Percentiles rank a stretch among this genome's conserved stretches.
These are phyloP conservation scores for Cytidiella melzeri DNA, from an alignment of 768 basidiomycete species.

Conservation along the genomic window DNA sequence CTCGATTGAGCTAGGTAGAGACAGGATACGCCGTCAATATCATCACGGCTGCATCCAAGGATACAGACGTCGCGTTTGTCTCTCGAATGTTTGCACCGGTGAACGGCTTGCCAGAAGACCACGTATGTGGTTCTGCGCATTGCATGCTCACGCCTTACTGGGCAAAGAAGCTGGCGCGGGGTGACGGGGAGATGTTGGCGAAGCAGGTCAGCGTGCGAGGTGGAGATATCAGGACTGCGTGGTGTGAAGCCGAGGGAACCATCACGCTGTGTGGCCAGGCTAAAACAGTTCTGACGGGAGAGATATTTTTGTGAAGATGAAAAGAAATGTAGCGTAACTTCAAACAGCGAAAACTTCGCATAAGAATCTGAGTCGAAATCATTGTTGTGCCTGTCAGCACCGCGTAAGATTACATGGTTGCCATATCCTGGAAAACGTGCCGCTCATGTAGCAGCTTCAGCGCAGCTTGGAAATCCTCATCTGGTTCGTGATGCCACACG, in stretches of 20 bases:
- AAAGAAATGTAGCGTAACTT: background rate
- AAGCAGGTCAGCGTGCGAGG: slow-evolving; percentile 48
- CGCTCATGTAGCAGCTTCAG: slow-evolving; percentile 19
- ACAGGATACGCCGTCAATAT: slow-evolving; percentile 28
- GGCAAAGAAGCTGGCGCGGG: slow-evolving; percentile 28
- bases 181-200: slow-evolving; percentile 33
- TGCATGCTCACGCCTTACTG: slow-evolving; percentile 45
- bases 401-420: too few relatives aligned
- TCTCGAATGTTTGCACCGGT: slow-evolving; percentile 47
- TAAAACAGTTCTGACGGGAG: background rate
- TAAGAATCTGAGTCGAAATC: too few relatives aligned
- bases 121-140: slow-evolving; percentile 53
- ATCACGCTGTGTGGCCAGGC: slow-evolving; percentile 3
- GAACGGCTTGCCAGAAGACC: slow-evolving; percentile 36
- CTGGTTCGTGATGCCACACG: slow-evolving; percentile 42
- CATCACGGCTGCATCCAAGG: slow-evolving; percentile 34
- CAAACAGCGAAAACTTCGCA: too few relatives aligned
- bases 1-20: slow-evolving; percentile 24
- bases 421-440: too few relatives aligned
- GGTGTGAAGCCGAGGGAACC: slow-evolving; percentile 20
- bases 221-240: slow-evolving; percentile 37
- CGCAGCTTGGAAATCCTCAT: slow-evolving; percentile 32
- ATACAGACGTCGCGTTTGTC: slow-evolving; percentile 32
- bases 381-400: too few relatives aligned
- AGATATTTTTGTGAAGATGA: background rate